phyloP scores from a whole-genome alignment of 2,329 filamentous ascomycete genomes.

The Penicillium psychrosexuale region DNA sequence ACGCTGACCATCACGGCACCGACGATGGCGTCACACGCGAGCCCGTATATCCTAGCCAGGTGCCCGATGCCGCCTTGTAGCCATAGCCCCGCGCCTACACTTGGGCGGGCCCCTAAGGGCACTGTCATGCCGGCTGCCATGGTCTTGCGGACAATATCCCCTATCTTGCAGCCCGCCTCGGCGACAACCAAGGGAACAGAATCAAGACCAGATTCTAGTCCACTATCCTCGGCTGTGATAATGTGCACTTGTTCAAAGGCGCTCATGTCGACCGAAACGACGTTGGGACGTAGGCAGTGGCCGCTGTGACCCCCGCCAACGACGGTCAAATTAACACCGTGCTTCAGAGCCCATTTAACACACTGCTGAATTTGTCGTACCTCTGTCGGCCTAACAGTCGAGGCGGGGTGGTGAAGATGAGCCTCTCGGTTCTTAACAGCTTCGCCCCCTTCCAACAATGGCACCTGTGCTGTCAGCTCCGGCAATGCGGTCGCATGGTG shows the following conservation, averaged over 20 bases:
- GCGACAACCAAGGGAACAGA: slow-evolving; percentile 47
- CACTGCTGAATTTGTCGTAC: slow-evolving; percentile 54
- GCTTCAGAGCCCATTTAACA: slow-evolving; percentile 55
- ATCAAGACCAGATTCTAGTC: not conserved
- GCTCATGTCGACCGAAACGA: slow-evolving; percentile 59
- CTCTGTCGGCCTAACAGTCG: slow-evolving; percentile 47
- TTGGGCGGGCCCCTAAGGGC: slow-evolving; percentile 60
- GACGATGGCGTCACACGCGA: slow-evolving; percentile 59
- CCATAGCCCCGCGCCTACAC: slow-evolving; percentile 62
- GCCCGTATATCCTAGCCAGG: slow-evolving; percentile 54
- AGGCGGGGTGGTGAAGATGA: slow-evolving; percentile 43
- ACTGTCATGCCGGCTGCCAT: slow-evolving; percentile 53
- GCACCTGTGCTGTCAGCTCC: slow-evolving; percentile 46
- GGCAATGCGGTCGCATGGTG: slow-evolving; percentile 44
- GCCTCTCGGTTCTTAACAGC: slow-evolving; percentile 43
- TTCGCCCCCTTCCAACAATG: slow-evolving; percentile 17
- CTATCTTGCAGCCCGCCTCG: slow-evolving; percentile 56
- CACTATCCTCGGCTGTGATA: not conserved
- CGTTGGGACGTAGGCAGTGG: slow-evolving; percentile 54
- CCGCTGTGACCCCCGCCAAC: slow-evolving; percentile 60
- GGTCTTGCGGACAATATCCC: slow-evolving; percentile 51
- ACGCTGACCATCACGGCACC: slow-evolving; percentile 39
- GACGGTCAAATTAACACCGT: slow-evolving; percentile 48
- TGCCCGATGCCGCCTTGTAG: slow-evolving; percentile 65
- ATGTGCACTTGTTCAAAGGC: slow-evolving; percentile 52